Percentiles rank a stretch among this genome's conserved stretches.
Conservation (phyloP, 2,329 filamentous ascomycete genomes). For the Alternaria metachromatica region DNA sequence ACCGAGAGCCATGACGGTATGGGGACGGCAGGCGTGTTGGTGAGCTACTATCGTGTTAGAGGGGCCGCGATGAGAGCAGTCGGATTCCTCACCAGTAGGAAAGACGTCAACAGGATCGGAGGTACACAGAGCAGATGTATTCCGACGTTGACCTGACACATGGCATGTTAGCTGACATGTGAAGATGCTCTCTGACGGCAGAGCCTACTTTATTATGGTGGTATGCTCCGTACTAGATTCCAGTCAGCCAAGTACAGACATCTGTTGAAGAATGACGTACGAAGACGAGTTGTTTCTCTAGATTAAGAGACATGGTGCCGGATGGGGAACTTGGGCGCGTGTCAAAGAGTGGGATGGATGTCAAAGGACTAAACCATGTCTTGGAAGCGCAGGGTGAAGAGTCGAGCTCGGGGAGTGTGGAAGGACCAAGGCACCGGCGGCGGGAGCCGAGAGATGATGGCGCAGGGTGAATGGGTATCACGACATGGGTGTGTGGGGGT, state of each 20-base stretch:
- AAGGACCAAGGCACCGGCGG: constrained; percentile 19
- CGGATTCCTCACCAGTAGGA: constrained; percentile 68
- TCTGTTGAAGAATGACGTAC: constrained; percentile 59
- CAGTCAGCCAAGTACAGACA: constrained; percentile 19
- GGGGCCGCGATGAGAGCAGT: background rate
- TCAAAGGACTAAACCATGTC: constrained; percentile 36
- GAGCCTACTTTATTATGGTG: constrained; percentile 71
- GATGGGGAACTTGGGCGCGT: constrained; percentile 36
- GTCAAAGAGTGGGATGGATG: constrained; percentile 33
- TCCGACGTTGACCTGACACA: constrained; percentile 69
- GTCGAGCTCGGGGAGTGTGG: constrained; percentile 1
- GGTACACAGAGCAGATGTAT: constrained; percentile 85
- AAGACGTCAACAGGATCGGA: constrained; percentile 72
- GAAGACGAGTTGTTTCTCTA: constrained; percentile 83
- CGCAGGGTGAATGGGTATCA: constrained; percentile 33
- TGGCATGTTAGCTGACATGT: constrained; percentile 33
- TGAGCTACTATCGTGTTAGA: constrained; percentile 53
- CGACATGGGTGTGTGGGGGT: constrained; percentile 34
- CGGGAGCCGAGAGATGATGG: constrained; percentile 23
- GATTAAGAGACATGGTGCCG: constrained; percentile 65
- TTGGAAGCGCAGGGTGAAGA: constrained; percentile 16
- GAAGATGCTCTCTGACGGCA: constrained; percentile 4
- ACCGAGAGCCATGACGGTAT: constrained; percentile 62
- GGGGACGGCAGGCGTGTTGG: constrained; percentile 62
- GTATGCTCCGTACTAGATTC: constrained; percentile 77